Percentiles rank a stretch among this genome's conserved stretches.
phyloP scores from a whole-genome alignment of 192 early-diverging fungal species.

The Entomortierella chlamydospora region DNA sequence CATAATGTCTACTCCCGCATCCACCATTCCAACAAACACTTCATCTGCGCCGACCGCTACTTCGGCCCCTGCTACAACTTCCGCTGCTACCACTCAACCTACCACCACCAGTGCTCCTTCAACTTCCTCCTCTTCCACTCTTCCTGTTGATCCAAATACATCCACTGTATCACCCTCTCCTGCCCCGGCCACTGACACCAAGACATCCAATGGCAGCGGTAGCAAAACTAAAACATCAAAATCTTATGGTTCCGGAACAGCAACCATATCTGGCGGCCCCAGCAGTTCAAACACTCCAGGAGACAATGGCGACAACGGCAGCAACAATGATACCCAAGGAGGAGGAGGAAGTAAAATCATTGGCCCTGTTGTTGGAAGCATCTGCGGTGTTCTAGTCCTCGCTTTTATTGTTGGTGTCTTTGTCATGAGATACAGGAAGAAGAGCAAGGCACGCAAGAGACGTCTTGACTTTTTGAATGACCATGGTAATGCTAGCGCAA shows the following conservation, averaged over 20 bases:
- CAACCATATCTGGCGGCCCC: too few relatives aligned
- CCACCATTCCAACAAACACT: not conserved
- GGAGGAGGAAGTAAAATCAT: not conserved
- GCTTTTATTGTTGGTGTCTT: constrained; percentile 36
- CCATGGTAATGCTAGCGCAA: not conserved
- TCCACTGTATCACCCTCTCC: not conserved
- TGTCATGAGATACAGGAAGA: constrained; percentile 38
- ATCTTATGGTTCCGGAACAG: too few relatives aligned
- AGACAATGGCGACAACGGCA: not conserved
- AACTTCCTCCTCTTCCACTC: not conserved
- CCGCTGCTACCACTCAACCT: not conserved
- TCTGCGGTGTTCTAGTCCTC: constrained; percentile 30
- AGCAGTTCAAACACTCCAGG: not conserved
- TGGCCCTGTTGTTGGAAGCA: constrained; percentile 23
- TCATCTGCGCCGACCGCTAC: not conserved
- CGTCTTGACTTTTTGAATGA: constrained; percentile 26
- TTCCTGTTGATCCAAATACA: not conserved
- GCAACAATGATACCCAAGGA: too few relatives aligned
- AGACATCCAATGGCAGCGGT: not conserved
- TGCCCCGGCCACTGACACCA: not conserved
- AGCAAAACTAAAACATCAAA: too few relatives aligned
- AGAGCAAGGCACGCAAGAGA: constrained; percentile 32
- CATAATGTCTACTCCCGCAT: not conserved
- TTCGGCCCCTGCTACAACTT: not conserved
- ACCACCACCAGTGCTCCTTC: not conserved